Evolutionary conservation across 1,284 basidiomycete genomes (phyloP).

Genomic region (Sanghuangporus baumii): DNA sequence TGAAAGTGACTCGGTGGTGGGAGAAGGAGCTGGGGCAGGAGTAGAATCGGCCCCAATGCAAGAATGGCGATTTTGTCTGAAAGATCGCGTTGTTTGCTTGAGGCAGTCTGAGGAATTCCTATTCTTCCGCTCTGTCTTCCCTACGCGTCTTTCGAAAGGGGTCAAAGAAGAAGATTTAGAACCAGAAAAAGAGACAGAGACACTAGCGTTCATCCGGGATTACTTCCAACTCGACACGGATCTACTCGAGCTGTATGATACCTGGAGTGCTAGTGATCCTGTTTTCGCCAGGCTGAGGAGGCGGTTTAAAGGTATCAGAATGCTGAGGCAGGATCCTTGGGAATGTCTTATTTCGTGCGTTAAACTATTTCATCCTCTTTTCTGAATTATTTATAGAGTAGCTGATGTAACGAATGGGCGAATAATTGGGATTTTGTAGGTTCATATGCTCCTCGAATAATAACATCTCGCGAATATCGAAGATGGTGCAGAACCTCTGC

Average conservation of each 20-base stretch:
- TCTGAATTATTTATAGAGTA: constrained; percentile 12
- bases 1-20: constrained; percentile 11
- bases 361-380: background rate
- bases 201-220: constrained; percentile 71
- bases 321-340: constrained; percentile 93
- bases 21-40: background rate
- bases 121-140: constrained; percentile 69
- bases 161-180: constrained; percentile 20
- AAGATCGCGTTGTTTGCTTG: constrained; percentile 79
- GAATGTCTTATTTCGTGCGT: constrained; percentile 89
- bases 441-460: constrained; percentile 99
- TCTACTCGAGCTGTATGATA: constrained; percentile 66
- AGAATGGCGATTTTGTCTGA: constrained; percentile 72
- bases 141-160: constrained; percentile 21
- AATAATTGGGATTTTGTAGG: constrained; percentile 34
- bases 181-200: constrained; percentile 44
- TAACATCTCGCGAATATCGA: constrained; percentile 88
- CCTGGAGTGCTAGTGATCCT: constrained; percentile 75
- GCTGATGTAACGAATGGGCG: background rate
- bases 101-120: constrained; percentile 65
- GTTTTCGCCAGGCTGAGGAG: constrained; percentile 65
- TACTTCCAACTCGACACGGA: constrained; percentile 90
- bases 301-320: constrained; percentile 63
- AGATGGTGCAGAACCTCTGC: constrained; percentile 78
- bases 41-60: constrained; percentile 29